These are phyloP conservation scores for Silene noctiflora DNA, from an alignment of 179 eudicot genomes.

Conservation along the genomic window DNA sequence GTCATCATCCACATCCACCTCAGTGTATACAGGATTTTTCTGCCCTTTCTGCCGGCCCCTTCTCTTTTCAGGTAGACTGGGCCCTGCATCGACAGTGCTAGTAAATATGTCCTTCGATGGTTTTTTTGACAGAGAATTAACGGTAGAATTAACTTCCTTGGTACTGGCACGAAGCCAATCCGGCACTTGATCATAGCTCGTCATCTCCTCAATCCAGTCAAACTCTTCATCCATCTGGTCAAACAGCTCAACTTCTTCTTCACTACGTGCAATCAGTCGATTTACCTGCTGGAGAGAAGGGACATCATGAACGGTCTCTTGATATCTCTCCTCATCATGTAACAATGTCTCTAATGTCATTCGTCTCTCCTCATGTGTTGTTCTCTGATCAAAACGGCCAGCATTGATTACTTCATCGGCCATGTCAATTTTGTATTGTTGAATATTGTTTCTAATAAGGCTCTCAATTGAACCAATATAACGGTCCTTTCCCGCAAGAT, in stretches of 20 bases:
- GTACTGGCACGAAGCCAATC: slow-evolving; percentile 86
- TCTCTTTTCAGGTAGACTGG: slow-evolving; percentile 52
- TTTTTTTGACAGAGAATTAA: slow-evolving; percentile 71
- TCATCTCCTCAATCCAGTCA: slow-evolving; percentile 90
- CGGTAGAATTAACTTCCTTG: slow-evolving; percentile 69
- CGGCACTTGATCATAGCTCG: slow-evolving; percentile 79
- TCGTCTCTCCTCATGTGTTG: slow-evolving; percentile 97
- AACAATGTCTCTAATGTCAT: slow-evolving; percentile 82
- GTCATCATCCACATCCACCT: slow-evolving; percentile 88
- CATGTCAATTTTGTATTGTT: slow-evolving; percentile 98
- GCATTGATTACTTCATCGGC: slow-evolving; percentile 99
- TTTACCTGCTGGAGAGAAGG: slow-evolving; percentile 98
- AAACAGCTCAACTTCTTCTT: slow-evolving; percentile 87
- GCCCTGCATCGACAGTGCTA: slow-evolving; percentile 37
- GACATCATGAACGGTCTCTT: slow-evolving; percentile 92
- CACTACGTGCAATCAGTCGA: slow-evolving; percentile 96
- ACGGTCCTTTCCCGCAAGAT: slow-evolving; percentile 93
- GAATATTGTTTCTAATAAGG: slow-evolving; percentile 90
- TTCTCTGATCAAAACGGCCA: slow-evolving; percentile 97
- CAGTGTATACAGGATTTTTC: slow-evolving; percentile 69
- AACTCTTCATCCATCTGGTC: slow-evolving; percentile 98
- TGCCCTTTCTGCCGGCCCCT: slow-evolving; percentile 79
- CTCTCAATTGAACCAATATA: slow-evolving; percentile 96
- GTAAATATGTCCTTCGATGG: slow-evolving; percentile 55
- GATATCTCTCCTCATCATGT: slow-evolving; percentile 97